Percentiles rank a stretch among this genome's conserved stretches.
Conservation (phyloP, 148 eudicot genomes). For the Nepenthes mirabilis region DNA sequence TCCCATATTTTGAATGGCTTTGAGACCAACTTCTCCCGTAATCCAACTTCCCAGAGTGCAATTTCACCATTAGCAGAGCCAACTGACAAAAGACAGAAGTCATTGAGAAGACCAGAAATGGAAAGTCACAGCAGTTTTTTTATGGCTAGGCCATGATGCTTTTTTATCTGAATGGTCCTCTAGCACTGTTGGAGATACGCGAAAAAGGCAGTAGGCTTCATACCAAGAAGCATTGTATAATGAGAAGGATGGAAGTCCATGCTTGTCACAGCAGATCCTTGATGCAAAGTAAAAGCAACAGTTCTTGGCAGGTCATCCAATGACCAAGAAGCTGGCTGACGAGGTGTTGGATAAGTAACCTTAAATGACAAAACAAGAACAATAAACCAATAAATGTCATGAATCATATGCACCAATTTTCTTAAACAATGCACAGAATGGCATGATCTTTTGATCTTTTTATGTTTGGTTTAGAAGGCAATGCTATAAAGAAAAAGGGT, state of each 20-base stretch:
- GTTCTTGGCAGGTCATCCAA: constrained; percentile 77
- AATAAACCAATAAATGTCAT: neutral
- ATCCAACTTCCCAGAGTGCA: constrained; percentile 83
- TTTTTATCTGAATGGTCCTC: neutral
- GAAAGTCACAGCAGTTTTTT: neutral
- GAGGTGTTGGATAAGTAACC: constrained; percentile 46
- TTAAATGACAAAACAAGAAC: constrained; percentile 10
- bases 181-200: neutral
- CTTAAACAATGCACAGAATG: too few relatives aligned
- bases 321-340: constrained; percentile 44
- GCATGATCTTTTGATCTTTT: too few relatives aligned
- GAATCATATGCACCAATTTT: neutral
- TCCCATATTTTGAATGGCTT: constrained; percentile 73
- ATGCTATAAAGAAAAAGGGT: too few relatives aligned
- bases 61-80: constrained; percentile 75
- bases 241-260: constrained; percentile 88
- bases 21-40: constrained; percentile 55
- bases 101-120: constrained; percentile 5
- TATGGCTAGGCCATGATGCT: neutral
- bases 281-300: constrained; percentile 65
- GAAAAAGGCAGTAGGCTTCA: constrained; percentile 5
- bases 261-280: constrained; percentile 71
- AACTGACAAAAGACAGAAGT: constrained; percentile 31
- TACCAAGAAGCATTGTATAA: constrained; percentile 44
- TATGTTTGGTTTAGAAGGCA: too few relatives aligned